Conservation (phyloP, 345 rosid genomes). For the Citrus sinensis region DNA sequence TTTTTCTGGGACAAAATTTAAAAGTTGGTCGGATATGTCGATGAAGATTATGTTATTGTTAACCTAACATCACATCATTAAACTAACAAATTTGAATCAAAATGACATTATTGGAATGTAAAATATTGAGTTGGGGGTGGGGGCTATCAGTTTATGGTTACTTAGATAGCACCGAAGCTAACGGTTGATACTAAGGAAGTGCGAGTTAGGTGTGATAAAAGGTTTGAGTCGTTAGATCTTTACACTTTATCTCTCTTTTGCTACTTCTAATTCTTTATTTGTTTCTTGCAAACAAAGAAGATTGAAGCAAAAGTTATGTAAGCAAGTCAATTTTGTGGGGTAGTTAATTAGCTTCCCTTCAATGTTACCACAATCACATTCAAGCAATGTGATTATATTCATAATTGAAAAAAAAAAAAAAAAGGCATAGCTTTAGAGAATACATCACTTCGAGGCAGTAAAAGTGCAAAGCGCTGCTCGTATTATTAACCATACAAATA, state of each 20-base stretch:
- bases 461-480: background rate
- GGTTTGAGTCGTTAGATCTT: background rate
- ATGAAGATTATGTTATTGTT: background rate
- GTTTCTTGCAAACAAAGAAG: background rate
- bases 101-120: too few species aligned
- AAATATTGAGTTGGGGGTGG: too few species aligned
- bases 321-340: conserved; percentile 1
- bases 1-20: background rate
- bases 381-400: conserved; percentile 6
- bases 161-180: conserved; percentile 7
- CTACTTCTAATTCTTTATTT: background rate
- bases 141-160: background rate
- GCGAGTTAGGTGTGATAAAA: conserved; percentile 2
- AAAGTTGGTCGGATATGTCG: background rate
- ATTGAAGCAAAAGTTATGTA: background rate
- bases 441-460: background rate
- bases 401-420: too few species aligned
- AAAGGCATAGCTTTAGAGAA: background rate
- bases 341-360: conserved; percentile 8
- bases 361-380: background rate
- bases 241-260: background rate
- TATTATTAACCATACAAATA: too few species aligned
- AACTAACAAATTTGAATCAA: conserved; percentile 7
- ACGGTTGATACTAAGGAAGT: conserved; percentile 9
- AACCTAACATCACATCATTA: conserved; percentile 17